Base-by-base conservation (phyloP, 306 rosid species). In the Luffa aegyptiaca region DNA sequence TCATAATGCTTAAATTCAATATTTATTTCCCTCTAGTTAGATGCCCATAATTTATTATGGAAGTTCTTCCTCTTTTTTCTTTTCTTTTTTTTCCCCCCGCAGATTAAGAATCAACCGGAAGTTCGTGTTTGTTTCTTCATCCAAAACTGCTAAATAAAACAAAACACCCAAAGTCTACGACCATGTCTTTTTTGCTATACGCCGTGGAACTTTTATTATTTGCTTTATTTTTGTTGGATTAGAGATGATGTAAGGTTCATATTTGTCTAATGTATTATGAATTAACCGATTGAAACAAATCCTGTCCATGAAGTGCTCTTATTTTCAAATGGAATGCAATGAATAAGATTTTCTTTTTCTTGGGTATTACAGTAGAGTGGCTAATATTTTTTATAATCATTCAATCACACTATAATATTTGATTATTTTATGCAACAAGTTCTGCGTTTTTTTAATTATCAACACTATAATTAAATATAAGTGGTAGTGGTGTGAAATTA, bases 1-100 rank as follows among this genome's bases (percentile, higher is more conserved):
- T 52, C 46, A n/a, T 70, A 65, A 66, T 74, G 78, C 44, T 74
- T 74, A 52, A 31, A 52, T 74, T 74, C 62, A 52, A 74, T 17
- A 49, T 74, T 74, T 74, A 6, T 51, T 74, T 74, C 5, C 45
- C 31, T 49, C 20, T 46, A 5, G 1, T 44, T 66, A n/a, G 8
- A 45, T 42, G 8, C 53, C 26, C 42, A 62, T 33, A 10, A 10
- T 33, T 33, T 1, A 61, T 31, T 20, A 14, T 18, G 11, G 55
- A 49, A 49, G 18, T 20, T 26, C 11, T 26, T 21, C 5, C 37
- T 36, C 36, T 2, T 5, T 13, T 64, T 0, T 4, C 36, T 16
- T 63, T 3, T 33, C 9, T 18, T 17, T 5, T 5, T 26, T 58
- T 58, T 8, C 2, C 12, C 8, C 16, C 14, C 46, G 20, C 44